Base-by-base conservation (phyloP, 768 basidiomycete genomes). In the Pleurotus citrinopileatus region DNA sequence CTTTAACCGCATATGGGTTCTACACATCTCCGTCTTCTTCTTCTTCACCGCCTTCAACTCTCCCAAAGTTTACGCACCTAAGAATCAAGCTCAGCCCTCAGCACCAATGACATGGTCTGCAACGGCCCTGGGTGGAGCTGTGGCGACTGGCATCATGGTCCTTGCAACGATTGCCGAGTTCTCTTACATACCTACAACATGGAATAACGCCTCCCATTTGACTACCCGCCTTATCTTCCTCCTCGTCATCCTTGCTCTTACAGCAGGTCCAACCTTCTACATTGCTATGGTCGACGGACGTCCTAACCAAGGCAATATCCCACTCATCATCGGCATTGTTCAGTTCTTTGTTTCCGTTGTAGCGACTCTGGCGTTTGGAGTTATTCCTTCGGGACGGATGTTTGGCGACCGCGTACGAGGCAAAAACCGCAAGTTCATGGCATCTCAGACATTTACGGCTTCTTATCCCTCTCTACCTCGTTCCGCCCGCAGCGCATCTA, bases 21-120 rank as follows among this genome's bases (percentile, higher is more conserved):
- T 96, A 54, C 97, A 99, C 66, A 77, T 99, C 55, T 81, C 94
- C 6, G 72, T 96, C 50, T 98, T 86, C 76, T 99, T 91, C 84
- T 98, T 93, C 73, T 98, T 93, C 73, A 98, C 96, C 7, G 86
- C 97, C n/a, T 97, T 87, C 81, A 94, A 98, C 73, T 91, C 94
- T 0, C 94, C 95, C 6, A 85, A 81, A 60, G 86, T 98, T 57
- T 99, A 98, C 66, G 86, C 90, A 1, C 88, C 89, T 9, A 74
- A 70, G 43, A 75, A 82, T 59, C 80, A 82, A 63, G 74, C 79
- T 26, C 68, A 64, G 45, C 94, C 95, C 1, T 89, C 90, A 15
- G 76, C 90, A 3, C 83, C 90, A 9, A 95, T 98, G 94, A 87
- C 87, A 2, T 98, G 93, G 94, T 94, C 93, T 20, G 93, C 93